A percentile compares a stretch with the other conserved stretches of the same genome.
phyloP scores from a whole-genome alignment of 257 asterid genomes.

The Lithospermum erythrorhizon region DNA sequence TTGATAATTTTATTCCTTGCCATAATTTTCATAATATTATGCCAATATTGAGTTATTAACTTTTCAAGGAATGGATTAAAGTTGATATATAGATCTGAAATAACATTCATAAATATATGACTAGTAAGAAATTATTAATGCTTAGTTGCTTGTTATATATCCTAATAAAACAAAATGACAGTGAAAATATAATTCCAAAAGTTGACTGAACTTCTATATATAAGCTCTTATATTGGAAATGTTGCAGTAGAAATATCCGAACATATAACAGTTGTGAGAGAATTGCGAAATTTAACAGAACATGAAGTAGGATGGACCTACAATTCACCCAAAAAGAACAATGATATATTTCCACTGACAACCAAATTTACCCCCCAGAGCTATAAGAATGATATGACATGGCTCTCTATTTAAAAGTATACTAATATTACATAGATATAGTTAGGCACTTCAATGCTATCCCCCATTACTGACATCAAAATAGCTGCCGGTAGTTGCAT shows the following conservation, averaged over 20 bases:
- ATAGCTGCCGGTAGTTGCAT: not conserved
- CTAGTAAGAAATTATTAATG: not conserved
- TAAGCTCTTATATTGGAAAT: too few relatives aligned
- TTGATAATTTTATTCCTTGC: too few relatives aligned
- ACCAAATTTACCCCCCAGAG: not conserved
- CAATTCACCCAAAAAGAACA: conserved; percentile 13
- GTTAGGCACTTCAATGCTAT: not conserved
- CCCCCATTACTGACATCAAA: not conserved
- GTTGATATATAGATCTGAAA: not conserved
- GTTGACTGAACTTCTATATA: too few relatives aligned
- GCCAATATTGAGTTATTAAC: not conserved
- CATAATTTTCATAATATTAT: not conserved
- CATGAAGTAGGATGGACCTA: conserved; percentile 91
- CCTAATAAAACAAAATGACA: too few relatives aligned
- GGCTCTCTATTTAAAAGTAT: not conserved
- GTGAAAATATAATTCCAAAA: too few relatives aligned
- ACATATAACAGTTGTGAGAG: conserved; percentile 93
- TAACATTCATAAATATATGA: not conserved
- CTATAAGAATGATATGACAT: not conserved
- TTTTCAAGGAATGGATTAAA: not conserved
- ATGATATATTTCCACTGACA: not conserved
- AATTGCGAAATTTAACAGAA: conserved; percentile 80
- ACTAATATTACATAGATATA: not conserved
- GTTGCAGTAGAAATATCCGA: too few relatives aligned
- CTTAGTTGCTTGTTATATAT: not conserved